Evolutionary conservation across 192 early-diverging fungal genomes (phyloP), one percentile per base, ranked within the genome.

Genomic region (Coemansia sp.): DNA sequence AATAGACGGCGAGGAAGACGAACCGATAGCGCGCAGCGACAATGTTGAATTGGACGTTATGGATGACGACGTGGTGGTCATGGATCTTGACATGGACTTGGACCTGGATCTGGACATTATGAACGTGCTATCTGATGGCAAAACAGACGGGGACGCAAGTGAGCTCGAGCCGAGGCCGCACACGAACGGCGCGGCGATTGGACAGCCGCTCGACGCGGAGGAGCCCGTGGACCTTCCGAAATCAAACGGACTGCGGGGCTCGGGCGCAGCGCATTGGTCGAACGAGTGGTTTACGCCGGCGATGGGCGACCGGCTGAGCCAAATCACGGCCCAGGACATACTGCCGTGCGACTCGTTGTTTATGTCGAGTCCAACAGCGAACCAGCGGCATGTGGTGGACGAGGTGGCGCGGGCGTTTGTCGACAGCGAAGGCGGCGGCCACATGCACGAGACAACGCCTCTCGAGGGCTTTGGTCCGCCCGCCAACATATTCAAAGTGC

Each of bases 331-430:
- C 11, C 62, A 67, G 2, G 79, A 82, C 45, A 61, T 82, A 35
- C 55, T 64, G 15, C 79, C 79, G 4, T 76, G 55, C 48, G 79
- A 82, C 61, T 82, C 79, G 10, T 60, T 82, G 35, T 82, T 76
- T 55, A 27, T 82, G 48, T 38, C 45, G 9, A 51, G 56, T 23
- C 65, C 77, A 10, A 52, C 47, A 48, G 57, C 61, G 11, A 60
- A 54, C 14, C 60, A 65, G 5, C 72, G 69, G 11, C 47, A 61
- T 12, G 59, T 73, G 3, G 65, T 80, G 14, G 77, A 80, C 48
- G 77, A 80, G n/a, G 43, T 80, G 15, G 77, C 77, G 5, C 54
- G 72, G 10, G 77, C 77, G 25, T 80, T 74, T 74, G 77, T 80
- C 1, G 70, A 80, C 48, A 80, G 77, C 72, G 77, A 80, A 49